phyloP scores from a whole-genome alignment of 345 rosid genomes.

The Eucalyptus grandis region DNA sequence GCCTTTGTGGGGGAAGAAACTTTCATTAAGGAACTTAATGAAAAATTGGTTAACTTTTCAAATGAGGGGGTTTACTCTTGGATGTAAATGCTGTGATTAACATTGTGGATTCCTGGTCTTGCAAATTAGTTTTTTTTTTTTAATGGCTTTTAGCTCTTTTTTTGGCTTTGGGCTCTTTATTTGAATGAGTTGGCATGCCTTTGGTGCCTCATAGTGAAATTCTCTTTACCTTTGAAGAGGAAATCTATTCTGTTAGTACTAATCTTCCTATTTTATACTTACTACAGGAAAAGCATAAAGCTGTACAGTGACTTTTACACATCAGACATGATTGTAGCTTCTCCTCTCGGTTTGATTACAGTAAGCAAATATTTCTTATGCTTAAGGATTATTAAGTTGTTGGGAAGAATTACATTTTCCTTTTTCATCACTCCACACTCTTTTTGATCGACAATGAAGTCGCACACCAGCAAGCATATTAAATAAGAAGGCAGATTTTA shows the following conservation, averaged over 20 bases:
- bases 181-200: neutral
- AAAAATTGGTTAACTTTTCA: neutral
- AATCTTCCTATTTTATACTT: neutral
- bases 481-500: neutral
- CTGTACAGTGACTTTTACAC: conserved; percentile 77
- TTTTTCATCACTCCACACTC: neutral
- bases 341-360: conserved; percentile 56
- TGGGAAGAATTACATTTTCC: neutral
- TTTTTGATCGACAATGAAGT: neutral
- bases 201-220: neutral
- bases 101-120: neutral
- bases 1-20: neutral
- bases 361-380: conserved; percentile 19
- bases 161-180: neutral
- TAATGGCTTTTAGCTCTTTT: neutral
- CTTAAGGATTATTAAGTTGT: neutral
- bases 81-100: neutral
- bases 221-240: neutral
- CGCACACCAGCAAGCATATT: neutral
- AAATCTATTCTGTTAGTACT: neutral
- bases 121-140: neutral
- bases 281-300: conserved; percentile 62
- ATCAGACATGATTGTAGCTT: conserved; percentile 86
- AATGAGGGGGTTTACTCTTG: neutral
- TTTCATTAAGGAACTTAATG: no score